These are phyloP conservation scores for Coccomyxa subellipsoidea DNA, from an alignment of 163 green algal species.

Conservation along the genomic window DNA sequence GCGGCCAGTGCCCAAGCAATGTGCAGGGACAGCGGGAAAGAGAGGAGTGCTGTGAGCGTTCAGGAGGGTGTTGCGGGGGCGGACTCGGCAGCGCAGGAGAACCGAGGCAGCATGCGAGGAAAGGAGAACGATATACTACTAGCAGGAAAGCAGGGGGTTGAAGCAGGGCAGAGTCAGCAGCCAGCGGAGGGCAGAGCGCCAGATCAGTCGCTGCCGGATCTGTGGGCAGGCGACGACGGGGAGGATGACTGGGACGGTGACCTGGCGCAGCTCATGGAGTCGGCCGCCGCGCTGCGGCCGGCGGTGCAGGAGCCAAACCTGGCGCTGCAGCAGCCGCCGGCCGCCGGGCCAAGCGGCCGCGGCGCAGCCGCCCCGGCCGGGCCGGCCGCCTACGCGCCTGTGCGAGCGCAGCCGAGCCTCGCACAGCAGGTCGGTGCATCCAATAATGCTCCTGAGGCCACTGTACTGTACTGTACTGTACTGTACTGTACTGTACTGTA, in stretches of 20 bases:
- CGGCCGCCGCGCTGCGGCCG: not conserved
- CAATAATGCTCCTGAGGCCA: too few species aligned
- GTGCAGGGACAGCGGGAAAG: not conserved
- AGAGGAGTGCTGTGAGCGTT: not conserved
- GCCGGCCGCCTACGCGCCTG: not conserved
- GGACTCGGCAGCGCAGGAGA: not conserved
- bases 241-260: conserved; percentile 6
- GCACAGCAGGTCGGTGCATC: too few species aligned
- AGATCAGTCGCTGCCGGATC: not conserved
- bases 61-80: not conserved
- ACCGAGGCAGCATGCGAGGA: not conserved
- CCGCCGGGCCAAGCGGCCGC: not conserved
- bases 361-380: not conserved
- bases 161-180: too few species aligned
- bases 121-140: not conserved
- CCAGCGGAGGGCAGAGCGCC: not conserved
- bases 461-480: too few species aligned
- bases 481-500: too few species aligned
- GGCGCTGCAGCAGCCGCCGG: not conserved
- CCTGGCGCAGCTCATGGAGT: conserved; percentile 10
- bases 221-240: not conserved
- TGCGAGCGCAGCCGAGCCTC: conserved; percentile 18
- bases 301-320: not conserved
- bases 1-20: not conserved
- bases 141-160: too few species aligned